A percentile compares a stretch with the other conserved stretches of the same genome.
Evolutionary conservation across 73 alveolate species (phyloP).

Genomic region (Urostyla sp.): DNA sequence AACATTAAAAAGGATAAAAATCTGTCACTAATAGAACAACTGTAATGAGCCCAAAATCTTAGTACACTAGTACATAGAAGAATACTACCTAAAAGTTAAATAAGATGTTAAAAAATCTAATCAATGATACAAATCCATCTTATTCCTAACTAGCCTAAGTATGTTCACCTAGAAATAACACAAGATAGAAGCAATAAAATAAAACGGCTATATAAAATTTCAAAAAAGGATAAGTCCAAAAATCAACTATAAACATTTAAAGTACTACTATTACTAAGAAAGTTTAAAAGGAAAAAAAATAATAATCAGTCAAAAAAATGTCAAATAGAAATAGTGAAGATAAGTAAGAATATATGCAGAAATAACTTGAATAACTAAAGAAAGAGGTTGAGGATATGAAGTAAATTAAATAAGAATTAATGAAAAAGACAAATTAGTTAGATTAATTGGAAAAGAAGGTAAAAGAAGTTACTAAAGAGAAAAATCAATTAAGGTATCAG

Average conservation of each 20-base stretch:
- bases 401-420: slow-evolving; percentile 10
- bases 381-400: slow-evolving; percentile 8
- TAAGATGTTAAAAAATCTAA: slow-evolving; percentile 31
- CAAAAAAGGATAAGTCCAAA: neutral
- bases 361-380: neutral
- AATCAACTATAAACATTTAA: neutral
- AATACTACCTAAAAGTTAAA: slow-evolving; percentile 23
- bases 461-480: slow-evolving; percentile 7
- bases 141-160: slow-evolving; percentile 23
- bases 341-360: neutral
- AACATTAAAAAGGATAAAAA: too few species aligned
- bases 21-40: too few species aligned
- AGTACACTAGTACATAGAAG: slow-evolving; percentile 13
- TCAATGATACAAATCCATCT: slow-evolving; percentile 23
- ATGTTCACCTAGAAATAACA: slow-evolving; percentile 7
- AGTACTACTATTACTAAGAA: neutral
- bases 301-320: neutral
- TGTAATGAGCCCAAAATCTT: slow-evolving; percentile 14
- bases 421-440: neutral
- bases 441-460: neutral
- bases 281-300: neutral
- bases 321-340: neutral
- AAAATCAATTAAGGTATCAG: slow-evolving; percentile 15
- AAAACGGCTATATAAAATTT: slow-evolving; percentile 19
- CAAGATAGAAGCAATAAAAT: neutral